These are phyloP conservation scores for Hemisphaericaspora lyxosophila DNA, from an alignment of 1,139 yeast species.

Conservation along the genomic window DNA sequence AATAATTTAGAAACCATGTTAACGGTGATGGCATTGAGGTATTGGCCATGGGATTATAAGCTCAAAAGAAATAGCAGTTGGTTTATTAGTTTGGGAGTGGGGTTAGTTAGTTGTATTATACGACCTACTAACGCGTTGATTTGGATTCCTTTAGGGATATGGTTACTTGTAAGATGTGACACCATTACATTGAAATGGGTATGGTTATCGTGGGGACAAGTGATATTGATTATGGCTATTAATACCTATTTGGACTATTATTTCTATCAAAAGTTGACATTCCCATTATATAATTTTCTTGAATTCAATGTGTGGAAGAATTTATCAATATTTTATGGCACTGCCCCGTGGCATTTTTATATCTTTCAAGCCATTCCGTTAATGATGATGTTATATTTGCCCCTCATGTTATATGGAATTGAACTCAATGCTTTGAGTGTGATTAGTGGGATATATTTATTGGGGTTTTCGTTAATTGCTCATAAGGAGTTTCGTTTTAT, in stretches of 20 bases:
- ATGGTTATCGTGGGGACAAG: conserved; percentile 15
- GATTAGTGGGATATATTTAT: conserved; percentile 72
- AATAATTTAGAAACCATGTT: conserved; percentile 78
- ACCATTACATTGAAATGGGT: conserved; percentile 12
- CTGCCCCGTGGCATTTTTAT: conserved; percentile 84
- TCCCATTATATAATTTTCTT: conserved; percentile 70
- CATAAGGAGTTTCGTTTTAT: conserved; percentile 93
- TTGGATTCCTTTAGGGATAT: conserved; percentile 64
- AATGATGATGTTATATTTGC: conserved; percentile 63
- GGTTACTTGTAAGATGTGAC: conserved; percentile 9
- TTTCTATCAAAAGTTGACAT: conserved; percentile 57
- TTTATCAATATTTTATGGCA: conserved; percentile 81
- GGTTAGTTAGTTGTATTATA: conserved; percentile 59
- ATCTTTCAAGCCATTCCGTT: conserved; percentile 80
- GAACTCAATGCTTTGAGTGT: conserved; percentile 66
- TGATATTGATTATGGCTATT: conserved; percentile 24
- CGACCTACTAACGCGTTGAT: conserved; percentile 82
- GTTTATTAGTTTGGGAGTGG: conserved; percentile 37
- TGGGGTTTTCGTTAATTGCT: conserved; percentile 59
- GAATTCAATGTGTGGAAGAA: conserved; percentile 74
- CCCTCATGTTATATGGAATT: conserved; percentile 40
- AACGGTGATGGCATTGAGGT: conserved; percentile 66
- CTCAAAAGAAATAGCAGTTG: conserved; percentile 16
- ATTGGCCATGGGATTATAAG: conserved; percentile 64
- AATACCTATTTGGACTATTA: conserved; percentile 52